Conservation (phyloP, 2,329 filamentous ascomycete genomes). For the Stemphylium vesicarium region DNA sequence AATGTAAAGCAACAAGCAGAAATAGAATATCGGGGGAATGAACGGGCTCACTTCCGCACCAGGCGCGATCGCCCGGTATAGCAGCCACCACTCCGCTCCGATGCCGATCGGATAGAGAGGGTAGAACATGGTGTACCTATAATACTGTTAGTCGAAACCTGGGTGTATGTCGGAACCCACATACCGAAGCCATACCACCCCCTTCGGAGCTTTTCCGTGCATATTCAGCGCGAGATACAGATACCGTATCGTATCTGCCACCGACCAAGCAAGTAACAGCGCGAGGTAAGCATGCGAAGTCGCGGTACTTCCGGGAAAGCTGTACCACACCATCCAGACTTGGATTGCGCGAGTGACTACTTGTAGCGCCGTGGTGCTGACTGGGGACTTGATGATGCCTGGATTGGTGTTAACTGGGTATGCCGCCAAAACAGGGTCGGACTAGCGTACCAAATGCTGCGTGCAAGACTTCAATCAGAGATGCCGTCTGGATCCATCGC, state of each 20-base stretch:
- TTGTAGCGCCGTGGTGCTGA: conserved; percentile 31
- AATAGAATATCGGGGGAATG: conserved; percentile 27
- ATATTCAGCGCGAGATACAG: conserved; percentile 30
- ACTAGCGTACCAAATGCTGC: conserved; percentile 22
- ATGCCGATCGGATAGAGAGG: conserved; percentile 36
- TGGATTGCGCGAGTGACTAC: conserved; percentile 35
- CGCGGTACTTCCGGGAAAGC: conserved; percentile 26
- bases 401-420: neutral
- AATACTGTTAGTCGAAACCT: too few relatives aligned
- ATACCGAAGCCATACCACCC: conserved; percentile 29
- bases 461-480: conserved; percentile 31
- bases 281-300: conserved; percentile 24
- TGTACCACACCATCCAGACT: conserved; percentile 37
- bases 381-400: conserved; percentile 33
- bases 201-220: conserved; percentile 20
- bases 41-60: conserved; percentile 14
- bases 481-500: conserved; percentile 29
- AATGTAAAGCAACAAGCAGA: conserved; percentile 29
- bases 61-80: conserved; percentile 24
- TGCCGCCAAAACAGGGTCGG: neutral
- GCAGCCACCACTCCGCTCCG: conserved; percentile 36
- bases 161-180: too few relatives aligned
- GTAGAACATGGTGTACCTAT: conserved; percentile 36
- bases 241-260: conserved; percentile 31
- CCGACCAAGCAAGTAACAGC: conserved; percentile 31